phyloP scores from a whole-genome alignment of 306 rosid species.

The Canavalia ensiformis region DNA sequence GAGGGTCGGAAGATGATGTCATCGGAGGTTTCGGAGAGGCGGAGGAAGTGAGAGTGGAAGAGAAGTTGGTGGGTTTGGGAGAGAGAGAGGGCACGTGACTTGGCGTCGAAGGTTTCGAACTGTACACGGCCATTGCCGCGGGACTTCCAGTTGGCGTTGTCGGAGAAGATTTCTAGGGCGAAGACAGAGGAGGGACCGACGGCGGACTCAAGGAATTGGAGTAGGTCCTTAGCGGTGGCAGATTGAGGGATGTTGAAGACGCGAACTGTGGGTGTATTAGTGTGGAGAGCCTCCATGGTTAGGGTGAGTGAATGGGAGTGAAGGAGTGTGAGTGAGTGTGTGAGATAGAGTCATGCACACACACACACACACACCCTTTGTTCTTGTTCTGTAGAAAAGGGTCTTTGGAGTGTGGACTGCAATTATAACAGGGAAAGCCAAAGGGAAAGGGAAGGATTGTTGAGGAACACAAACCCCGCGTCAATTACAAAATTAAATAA shows the following conservation, averaged over 20 bases:
- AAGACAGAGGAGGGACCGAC: slow-evolving; percentile 68
- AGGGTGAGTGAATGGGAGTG: too few species aligned
- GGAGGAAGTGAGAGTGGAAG: slow-evolving; percentile 65
- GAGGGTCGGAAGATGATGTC: slow-evolving; percentile 74
- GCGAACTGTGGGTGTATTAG: slow-evolving; percentile 52
- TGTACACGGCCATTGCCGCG: slow-evolving; percentile 88
- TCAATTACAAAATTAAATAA: too few species aligned
- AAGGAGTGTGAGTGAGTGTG: too few species aligned
- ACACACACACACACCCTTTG: too few species aligned
- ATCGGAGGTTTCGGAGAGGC: slow-evolving; percentile 54
- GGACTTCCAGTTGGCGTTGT: slow-evolving; percentile 80
- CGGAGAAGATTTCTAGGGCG: slow-evolving; percentile 80
- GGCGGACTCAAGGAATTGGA: slow-evolving; percentile 60
- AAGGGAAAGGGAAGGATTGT: too few species aligned
- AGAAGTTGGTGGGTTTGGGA: slow-evolving; percentile 47
- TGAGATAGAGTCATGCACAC: too few species aligned
- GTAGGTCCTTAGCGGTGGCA: slow-evolving; percentile 68
- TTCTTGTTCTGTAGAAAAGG: too few species aligned
- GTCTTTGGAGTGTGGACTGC: too few species aligned
- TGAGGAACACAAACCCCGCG: too few species aligned
- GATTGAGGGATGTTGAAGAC: slow-evolving; percentile 73
- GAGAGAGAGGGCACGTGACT: slow-evolving; percentile 56
- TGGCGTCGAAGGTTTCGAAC: slow-evolving; percentile 63
- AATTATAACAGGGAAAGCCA: too few species aligned
- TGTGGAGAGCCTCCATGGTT: not conserved